A percentile compares a stretch with the other conserved stretches of the same genome.
Conservation (phyloP, 2,329 filamentous ascomycete species). For the Neodidymelliopsis sp. region DNA sequence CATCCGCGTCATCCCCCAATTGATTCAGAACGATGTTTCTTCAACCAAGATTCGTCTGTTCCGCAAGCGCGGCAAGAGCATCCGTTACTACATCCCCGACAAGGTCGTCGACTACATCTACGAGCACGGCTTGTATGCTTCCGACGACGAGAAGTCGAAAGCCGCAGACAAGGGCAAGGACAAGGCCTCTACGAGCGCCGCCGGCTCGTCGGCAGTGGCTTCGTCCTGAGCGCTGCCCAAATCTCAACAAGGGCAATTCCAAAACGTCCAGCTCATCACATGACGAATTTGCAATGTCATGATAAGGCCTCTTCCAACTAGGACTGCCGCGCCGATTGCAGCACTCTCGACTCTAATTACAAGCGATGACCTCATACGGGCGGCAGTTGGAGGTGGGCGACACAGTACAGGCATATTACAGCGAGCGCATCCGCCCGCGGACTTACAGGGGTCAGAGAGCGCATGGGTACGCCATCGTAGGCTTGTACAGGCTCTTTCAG, state of each 20-base stretch:
- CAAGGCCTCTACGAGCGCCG: constrained; percentile 29
- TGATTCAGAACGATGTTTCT: constrained; percentile 86
- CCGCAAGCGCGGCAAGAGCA: constrained; percentile 52
- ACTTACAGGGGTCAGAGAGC: constrained; percentile 12
- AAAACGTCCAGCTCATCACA: neutral
- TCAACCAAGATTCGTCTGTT: constrained; percentile 84
- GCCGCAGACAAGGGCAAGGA: constrained; percentile 44
- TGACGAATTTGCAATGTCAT: constrained; percentile 1
- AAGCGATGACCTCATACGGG: constrained; percentile 6
- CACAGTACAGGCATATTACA: constrained; percentile 15
- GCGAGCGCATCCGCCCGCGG: constrained; percentile 15
- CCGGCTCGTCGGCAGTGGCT: constrained; percentile 30
- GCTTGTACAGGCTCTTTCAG: constrained; percentile 18
- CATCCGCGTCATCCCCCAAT: constrained; percentile 85
- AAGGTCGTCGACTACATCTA: constrained; percentile 51
- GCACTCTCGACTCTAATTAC: neutral
- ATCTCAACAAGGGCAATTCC: neutral
- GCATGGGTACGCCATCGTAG: constrained; percentile 30
- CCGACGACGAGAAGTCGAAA: constrained; percentile 47
- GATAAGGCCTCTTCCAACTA: constrained; percentile 26
- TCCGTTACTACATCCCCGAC: constrained; percentile 52
- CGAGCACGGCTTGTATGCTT: constrained; percentile 49
- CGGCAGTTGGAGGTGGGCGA: constrained; percentile 11
- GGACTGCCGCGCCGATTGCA: constrained; percentile 25
- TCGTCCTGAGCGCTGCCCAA: constrained; percentile 20